A percentile compares a stretch with the other conserved stretches of the same genome.
Evolutionary conservation across 164 flowering plant genomes (phyloP).

Genomic region (Warburgia ugandensis): DNA sequence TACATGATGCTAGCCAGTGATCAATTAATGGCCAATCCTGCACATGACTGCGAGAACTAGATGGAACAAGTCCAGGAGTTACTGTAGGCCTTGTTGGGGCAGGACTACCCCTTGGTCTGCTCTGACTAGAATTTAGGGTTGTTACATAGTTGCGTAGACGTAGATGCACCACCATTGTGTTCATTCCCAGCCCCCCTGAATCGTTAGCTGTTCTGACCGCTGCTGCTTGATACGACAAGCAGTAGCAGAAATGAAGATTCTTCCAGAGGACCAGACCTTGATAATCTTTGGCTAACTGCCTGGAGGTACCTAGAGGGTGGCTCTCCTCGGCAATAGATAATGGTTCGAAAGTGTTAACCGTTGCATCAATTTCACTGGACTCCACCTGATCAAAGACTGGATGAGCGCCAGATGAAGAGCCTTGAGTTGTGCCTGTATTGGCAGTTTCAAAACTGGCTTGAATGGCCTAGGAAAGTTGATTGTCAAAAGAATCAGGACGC

Average conservation of each 20-base stretch:
- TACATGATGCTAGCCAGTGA: slow-evolving; percentile 3
- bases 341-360: slow-evolving; percentile 45
- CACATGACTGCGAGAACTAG: slow-evolving; percentile 9
- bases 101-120: slow-evolving; percentile 26
- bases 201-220: slow-evolving; percentile 24
- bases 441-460: slow-evolving; percentile 56
- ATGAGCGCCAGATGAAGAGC: slow-evolving; percentile 25
- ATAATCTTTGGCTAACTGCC: slow-evolving; percentile 49
- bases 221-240: slow-evolving; percentile 25
- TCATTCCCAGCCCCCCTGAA: slow-evolving; percentile 25
- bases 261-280: slow-evolving; percentile 34
- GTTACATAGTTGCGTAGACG: slow-evolving; percentile 34
- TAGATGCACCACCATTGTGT: slow-evolving; percentile 68
- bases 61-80: slow-evolving; percentile 12
- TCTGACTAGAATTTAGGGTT: slow-evolving; percentile 28
- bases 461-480: slow-evolving; percentile 58
- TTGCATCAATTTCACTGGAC: slow-evolving; percentile 30
- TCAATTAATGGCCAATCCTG: slow-evolving; percentile 1
- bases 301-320: slow-evolving; percentile 61
- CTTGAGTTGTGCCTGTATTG: slow-evolving; percentile 25
- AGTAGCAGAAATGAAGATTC: slow-evolving; percentile 89
- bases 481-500: slow-evolving; percentile 41
- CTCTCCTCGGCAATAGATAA: slow-evolving; percentile 45
- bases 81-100: slow-evolving; percentile 19
- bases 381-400: slow-evolving; percentile 24